Evolutionary conservation across 2,329 filamentous ascomycete genomes (phyloP).

Genomic region (Akanthomyces dipterigenus): DNA sequence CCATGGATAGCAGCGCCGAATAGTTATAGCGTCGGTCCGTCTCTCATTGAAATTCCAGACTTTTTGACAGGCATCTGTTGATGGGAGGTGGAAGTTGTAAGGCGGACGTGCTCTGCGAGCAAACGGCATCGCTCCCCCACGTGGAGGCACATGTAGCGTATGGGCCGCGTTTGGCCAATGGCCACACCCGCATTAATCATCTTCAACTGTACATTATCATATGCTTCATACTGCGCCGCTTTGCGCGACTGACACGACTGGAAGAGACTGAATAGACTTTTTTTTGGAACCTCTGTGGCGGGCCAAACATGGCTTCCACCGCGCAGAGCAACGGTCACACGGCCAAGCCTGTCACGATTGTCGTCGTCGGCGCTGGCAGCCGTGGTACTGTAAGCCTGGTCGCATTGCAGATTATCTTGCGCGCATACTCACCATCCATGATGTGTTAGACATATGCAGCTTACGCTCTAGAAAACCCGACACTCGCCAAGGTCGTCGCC

Average conservation of each 20-base stretch:
- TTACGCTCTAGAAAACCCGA: conserved; percentile 13
- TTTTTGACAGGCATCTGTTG: not conserved
- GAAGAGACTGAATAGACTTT: not conserved
- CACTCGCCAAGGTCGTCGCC: conserved; percentile 14
- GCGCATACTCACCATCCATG: not conserved
- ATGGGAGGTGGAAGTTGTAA: not conserved
- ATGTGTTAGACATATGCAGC: conserved; percentile 12
- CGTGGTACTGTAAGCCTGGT: conserved; percentile 11
- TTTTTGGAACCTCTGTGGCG: not conserved
- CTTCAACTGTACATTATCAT: not conserved
- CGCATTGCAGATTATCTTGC: not conserved
- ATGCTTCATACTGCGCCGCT: not conserved
- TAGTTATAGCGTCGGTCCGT: not conserved
- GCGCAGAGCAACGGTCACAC: not conserved
- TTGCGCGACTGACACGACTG: not conserved
- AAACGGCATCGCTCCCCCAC: not conserved
- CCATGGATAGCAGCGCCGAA: not conserved
- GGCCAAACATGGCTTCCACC: not conserved
- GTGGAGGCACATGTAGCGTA: conserved; percentile 4
- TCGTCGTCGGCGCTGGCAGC: conserved; percentile 14
- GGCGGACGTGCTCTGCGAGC: not conserved
- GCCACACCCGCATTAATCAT: conserved; percentile 5
- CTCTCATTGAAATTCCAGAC: not conserved
- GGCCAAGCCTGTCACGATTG: conserved; percentile 12
- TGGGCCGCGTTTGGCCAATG: conserved; percentile 2